Conservation (phyloP, 768 basidiomycete species). For the Mycena capillaripes region DNA sequence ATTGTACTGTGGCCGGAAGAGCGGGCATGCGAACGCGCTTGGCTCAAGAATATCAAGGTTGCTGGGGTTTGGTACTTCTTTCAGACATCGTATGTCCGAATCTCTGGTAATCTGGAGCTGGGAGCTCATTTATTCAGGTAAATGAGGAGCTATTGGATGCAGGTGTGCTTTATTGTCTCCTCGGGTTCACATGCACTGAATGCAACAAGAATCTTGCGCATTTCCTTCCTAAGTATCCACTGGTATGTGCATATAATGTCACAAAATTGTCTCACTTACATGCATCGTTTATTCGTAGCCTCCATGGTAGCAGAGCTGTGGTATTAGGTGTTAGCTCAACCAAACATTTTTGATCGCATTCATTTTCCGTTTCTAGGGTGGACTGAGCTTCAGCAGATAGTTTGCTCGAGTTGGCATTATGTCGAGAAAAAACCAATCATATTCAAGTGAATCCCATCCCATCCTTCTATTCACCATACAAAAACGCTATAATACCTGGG, state of each 20-base stretch:
- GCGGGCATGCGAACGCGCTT: conserved; percentile 67
- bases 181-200: neutral
- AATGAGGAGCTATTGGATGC: conserved; percentile 80
- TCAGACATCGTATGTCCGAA: conserved; percentile 72
- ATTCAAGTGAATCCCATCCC: too few species aligned
- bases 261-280: too few species aligned
- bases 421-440: too few species aligned
- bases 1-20: conserved; percentile 66
- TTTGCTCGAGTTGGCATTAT: too few species aligned
- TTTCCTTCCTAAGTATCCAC: neutral
- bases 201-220: neutral
- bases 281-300: too few species aligned
- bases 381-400: too few species aligned
- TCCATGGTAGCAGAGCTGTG: too few species aligned
- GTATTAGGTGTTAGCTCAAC: too few species aligned
- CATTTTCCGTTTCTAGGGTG: too few species aligned
- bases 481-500: too few species aligned
- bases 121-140: conserved; percentile 60
- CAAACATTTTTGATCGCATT: too few species aligned
- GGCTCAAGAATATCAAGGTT: conserved; percentile 81
- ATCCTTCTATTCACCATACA: too few species aligned
- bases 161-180: conserved; percentile 46
- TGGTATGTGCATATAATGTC: neutral
- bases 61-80: conserved; percentile 75
- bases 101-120: neutral